Evolutionary conservation across 345 rosid genomes (phyloP), one percentile per base, ranked within the genome.

Genomic region (Leavenworthia alabamica): DNA sequence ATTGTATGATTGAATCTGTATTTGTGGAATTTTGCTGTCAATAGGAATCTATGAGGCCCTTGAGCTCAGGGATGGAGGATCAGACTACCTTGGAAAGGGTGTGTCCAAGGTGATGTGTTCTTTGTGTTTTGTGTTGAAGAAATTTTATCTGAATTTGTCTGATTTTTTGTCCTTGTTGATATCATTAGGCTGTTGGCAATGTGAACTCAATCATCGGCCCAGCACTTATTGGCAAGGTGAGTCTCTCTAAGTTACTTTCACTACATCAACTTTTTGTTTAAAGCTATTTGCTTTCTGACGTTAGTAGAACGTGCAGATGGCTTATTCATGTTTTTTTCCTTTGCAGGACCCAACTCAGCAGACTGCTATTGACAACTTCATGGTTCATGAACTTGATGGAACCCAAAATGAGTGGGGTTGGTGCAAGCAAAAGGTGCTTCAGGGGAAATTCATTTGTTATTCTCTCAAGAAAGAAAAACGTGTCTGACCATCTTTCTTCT

Each of bases 351-450:
- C 99, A 60, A 81, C 91, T 33, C 81, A 85, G 59, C 99, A 93
- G 77, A 37, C 78, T 31, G 90, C 76, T 27, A 85, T 93, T 68
- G 99, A 93, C 46, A 85, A 85, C 61, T 80, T 75, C 79, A 89
- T 93, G 97, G 99, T 89, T 45, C 97, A 85, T 53, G 78, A 87
- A 37, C 90, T 93, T 57, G 99, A 93, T 59, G 97, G 99, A 65
- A 93, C 99, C 47, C 88, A 83, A 11, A 93, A 87, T 2, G 99
- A 93, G 78, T 93, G 99, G 97, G 97, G 99, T 49, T 93, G 99
- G 97, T 89, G 99, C 84, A 93, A 93, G 56, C 94, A 89, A 60
- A 93, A 93, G 97, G 99, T 93, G 37, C 26, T 13, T 33, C 4
- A n/a, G 0, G 10, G 40, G 11, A 27, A 39, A 5, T 15, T 13